These are phyloP conservation scores for Leishmania major DNA, from an alignment of 208 protist genomes.

Conservation along the genomic window DNA sequence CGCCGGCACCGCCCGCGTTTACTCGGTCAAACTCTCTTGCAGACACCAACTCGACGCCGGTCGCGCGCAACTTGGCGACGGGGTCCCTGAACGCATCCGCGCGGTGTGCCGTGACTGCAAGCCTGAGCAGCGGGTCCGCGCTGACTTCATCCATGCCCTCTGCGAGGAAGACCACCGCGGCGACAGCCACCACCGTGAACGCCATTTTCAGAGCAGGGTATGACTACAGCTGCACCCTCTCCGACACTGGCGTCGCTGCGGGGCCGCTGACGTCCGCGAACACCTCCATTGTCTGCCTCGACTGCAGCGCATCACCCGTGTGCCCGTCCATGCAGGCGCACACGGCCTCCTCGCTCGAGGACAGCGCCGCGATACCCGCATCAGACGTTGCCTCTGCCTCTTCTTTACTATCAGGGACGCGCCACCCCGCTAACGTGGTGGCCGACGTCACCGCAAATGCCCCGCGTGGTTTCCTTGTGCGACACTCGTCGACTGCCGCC, in stretches of 20 bases:
- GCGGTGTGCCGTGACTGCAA: background rate
- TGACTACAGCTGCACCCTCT: background rate
- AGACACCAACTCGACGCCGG: conserved; percentile 3
- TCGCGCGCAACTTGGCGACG: conserved; percentile 13
- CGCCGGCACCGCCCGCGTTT: background rate
- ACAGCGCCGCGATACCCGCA: background rate
- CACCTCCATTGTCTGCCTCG: background rate
- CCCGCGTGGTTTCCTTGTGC: background rate
- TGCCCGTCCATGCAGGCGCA: conserved; percentile 35
- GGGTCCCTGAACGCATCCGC: background rate
- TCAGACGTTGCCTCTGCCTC: background rate
- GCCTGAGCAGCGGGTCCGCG: background rate
- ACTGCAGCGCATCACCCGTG: background rate
- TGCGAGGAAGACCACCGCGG: background rate
- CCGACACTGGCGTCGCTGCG: background rate
- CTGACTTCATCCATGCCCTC: background rate
- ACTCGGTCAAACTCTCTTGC: background rate
- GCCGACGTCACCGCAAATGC: background rate
- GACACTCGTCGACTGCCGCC: background rate
- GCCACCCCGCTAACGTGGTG: background rate
- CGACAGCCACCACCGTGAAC: background rate
- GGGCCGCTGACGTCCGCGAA: background rate
- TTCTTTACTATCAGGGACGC: background rate
- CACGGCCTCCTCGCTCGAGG: conserved; percentile 7
- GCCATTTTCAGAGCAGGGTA: background rate